Evolutionary conservation across 1,139 yeast genomes (phyloP).

Genomic region (Taphrina flavorubra): DNA sequence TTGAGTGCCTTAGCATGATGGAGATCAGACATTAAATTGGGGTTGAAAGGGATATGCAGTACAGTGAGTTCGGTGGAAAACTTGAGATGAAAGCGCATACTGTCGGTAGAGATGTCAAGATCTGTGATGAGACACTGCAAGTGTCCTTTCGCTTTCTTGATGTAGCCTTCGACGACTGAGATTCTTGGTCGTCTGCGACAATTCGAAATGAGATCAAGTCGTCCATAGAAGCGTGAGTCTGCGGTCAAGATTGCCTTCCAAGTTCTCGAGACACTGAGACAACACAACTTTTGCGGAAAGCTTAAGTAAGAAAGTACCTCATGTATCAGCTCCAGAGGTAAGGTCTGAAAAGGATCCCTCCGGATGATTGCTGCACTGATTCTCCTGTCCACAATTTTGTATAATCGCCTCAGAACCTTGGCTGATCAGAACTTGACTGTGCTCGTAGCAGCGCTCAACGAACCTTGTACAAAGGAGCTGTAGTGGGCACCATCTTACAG

Average conservation of each 20-base stretch:
- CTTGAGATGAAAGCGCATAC: constrained; percentile 5
- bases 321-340: constrained; percentile 28
- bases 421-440: not conserved
- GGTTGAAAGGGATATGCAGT: not conserved
- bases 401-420: constrained; percentile 5
- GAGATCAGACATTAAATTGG: not conserved
- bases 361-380: not conserved
- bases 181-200: not conserved
- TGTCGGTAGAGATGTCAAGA: not conserved
- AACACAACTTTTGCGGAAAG: constrained; percentile 7
- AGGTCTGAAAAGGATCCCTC: constrained; percentile 4
- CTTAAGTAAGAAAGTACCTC: constrained; percentile 11
- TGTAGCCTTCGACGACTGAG: constrained; percentile 1
- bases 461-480: constrained; percentile 4
- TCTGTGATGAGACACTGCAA: not conserved
- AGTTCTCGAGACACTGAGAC: constrained; percentile 4
- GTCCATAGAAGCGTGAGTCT: constrained; percentile 8
- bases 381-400: constrained; percentile 12
- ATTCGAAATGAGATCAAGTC: constrained; percentile 14
- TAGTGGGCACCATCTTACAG: not conserved
- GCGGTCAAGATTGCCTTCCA: constrained; percentile 9
- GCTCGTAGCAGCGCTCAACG: not conserved
- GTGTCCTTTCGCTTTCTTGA: constrained; percentile 7
- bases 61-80: not conserved
- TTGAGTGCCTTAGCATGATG: not conserved